Conservation (phyloP, 805 yeast genomes). For the Kuraishia cidri region DNA sequence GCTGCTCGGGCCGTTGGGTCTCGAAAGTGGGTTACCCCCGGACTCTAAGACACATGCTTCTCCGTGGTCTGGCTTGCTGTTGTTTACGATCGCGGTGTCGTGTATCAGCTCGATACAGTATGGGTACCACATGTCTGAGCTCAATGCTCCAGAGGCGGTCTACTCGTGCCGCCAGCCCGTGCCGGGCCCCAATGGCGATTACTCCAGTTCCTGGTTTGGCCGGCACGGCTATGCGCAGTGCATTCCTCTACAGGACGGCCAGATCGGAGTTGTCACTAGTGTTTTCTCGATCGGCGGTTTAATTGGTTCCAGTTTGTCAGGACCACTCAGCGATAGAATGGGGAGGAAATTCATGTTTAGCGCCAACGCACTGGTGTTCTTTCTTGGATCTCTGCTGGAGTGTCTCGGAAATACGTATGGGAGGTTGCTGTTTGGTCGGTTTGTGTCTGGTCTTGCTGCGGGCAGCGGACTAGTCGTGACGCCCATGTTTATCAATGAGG, state of each 20-base stretch:
- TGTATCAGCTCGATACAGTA: conserved; percentile 80
- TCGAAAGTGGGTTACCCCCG: no score
- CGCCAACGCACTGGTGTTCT: conserved; percentile 39
- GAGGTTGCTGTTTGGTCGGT: conserved; percentile 54
- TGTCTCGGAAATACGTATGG: conserved; percentile 34
- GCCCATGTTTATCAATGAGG: conserved; percentile 74
- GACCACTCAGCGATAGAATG: conserved; percentile 48
- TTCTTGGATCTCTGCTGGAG: conserved; percentile 57
- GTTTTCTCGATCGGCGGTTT: conserved; percentile 82
- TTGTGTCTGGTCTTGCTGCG: conserved; percentile 77
- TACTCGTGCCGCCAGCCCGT: conserved; percentile 41
- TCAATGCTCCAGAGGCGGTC: conserved; percentile 79
- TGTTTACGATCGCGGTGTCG: conserved; percentile 42
- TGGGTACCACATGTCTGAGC: conserved; percentile 92
- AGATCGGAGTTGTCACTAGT: conserved; percentile 68
- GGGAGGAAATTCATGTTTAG: conserved; percentile 56
- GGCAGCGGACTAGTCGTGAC: conserved; percentile 83
- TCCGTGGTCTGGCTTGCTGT: conserved; percentile 21
- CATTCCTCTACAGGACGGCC: conserved; percentile 44
- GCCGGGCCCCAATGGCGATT: conserved; percentile 12
- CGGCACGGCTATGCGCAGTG: conserved; percentile 28
- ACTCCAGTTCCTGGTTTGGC: conserved; percentile 29
- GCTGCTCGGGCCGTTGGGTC: no score
- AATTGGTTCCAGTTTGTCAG: conserved; percentile 62
- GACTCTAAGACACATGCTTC: not conserved